These are phyloP conservation scores for Pugionium cornutum DNA, from an alignment of 345 rosid genomes.

Conservation along the genomic window DNA sequence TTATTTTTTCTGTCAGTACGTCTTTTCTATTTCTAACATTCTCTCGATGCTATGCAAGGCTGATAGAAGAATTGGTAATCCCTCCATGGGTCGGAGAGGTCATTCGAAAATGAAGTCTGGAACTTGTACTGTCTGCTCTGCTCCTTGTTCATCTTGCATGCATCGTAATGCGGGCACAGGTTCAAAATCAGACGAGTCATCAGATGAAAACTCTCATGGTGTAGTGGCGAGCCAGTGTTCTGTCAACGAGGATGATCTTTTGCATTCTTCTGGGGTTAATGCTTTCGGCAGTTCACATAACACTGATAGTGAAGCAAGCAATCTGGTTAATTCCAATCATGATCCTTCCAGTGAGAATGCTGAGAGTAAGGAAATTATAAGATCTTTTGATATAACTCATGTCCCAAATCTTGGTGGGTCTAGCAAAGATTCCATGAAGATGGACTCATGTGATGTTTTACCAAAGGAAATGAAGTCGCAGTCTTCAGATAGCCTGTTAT, in stretches of 20 bases:
- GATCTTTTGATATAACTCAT: conserved; percentile 46
- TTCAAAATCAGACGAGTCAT: conserved; percentile 56
- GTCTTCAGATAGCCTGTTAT: conserved; percentile 2
- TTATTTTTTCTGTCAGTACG: background rate
- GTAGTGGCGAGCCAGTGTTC: conserved; percentile 59
- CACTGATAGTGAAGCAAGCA: conserved; percentile 57
- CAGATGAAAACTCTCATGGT: conserved; percentile 62
- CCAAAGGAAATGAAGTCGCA: conserved; percentile 18
- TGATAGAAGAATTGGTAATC: conserved; percentile 29
- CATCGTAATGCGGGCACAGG: conserved; percentile 55
- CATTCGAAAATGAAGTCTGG: conserved; percentile 56
- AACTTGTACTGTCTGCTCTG: conserved; percentile 71
- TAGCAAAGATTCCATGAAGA: conserved; percentile 42
- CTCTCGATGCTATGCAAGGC: conserved; percentile 25
- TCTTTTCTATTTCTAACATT: conserved; percentile 1
- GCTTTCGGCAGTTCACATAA: conserved; percentile 41
- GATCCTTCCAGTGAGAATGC: conserved; percentile 57
- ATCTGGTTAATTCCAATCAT: conserved; percentile 51
- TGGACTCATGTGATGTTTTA: conserved; percentile 20
- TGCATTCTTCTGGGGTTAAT: conserved; percentile 35
- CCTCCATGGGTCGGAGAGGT: conserved; percentile 46
- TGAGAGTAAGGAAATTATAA: conserved; percentile 51
- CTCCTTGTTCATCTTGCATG: conserved; percentile 88
- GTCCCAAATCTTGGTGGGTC: conserved; percentile 44
- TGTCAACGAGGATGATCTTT: conserved; percentile 47